Evolutionary conservation across 257 asterid species (phyloP), one percentile per base, ranked within the genome.

Genomic region (Rubia yunnanensis): DNA sequence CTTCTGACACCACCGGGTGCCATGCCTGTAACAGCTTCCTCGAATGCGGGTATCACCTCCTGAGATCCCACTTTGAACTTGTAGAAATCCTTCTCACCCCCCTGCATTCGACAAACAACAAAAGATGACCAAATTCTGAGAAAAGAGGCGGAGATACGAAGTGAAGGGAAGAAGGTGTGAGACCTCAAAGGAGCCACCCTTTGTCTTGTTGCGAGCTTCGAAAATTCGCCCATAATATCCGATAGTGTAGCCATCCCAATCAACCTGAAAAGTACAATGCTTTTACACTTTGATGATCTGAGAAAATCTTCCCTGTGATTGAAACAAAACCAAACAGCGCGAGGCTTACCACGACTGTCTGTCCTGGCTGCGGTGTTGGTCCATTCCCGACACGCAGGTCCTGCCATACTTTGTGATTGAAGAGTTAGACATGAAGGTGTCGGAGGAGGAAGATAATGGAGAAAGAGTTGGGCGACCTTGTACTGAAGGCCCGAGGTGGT

Each of bases 211-310:
- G 60, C 96, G 97, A 77, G 99, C 99, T 81, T 94, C 99, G 78
- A 90, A 94, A 78, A 94, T 94, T 70, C 97, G 95, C 41, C 99
- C 97, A 64, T 94, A 94, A 79, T 94, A 90, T 64, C 99, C 99
- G 63, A 92, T 92, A 14, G 99, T 92, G 81, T 77, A 92, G 71
- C 99, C 99, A 82, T 84, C 99, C 99, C 99, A 89, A 73, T 92
- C 99, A 18, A 92, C 87, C 99, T 92, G 70, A 69, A 70, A 74
- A 58, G 54, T 60, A 79, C 54, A 15, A 13, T 46, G 52, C 15
- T 46, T 15, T 52, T 23, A 23, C 27, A 52, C 5, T 20, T 1
- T 10, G 13, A 52, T 52, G 4, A 50, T 0, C 24, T 50, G 10
- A 8, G 22, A 3, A 48, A 35, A 35, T 3, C 39, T n/a, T n/a